Percentiles rank a stretch among this genome's conserved stretches.
phyloP scores from a whole-genome alignment of 2,329 filamentous ascomycete species.

The Penicillium sp. region DNA sequence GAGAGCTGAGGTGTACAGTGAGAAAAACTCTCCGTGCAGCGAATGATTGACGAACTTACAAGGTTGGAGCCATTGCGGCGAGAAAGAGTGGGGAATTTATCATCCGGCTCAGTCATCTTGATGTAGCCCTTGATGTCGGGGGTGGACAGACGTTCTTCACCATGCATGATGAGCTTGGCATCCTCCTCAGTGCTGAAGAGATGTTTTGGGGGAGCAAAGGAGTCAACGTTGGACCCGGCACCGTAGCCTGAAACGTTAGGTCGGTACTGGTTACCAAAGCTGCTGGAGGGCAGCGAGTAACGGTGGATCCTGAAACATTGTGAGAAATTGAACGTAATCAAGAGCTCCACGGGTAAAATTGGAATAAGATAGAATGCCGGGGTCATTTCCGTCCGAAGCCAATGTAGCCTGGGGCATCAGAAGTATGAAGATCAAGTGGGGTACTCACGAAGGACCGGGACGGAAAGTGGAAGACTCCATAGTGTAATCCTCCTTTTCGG shows the following conservation, averaged over 20 bases:
- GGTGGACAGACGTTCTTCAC: conserved; percentile 54
- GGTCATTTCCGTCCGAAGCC: too few relatives aligned
- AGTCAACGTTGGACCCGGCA: conserved; percentile 60
- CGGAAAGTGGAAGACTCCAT: conserved; percentile 63
- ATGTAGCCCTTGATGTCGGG: conserved; percentile 68
- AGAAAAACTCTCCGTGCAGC: conserved; percentile 33
- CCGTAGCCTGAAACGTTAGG: conserved; percentile 30
- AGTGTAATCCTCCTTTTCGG: conserved; percentile 81
- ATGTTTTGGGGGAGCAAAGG: conserved; percentile 81
- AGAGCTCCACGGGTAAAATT: too few relatives aligned
- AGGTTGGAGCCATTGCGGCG: conserved; percentile 53
- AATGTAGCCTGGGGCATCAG: background rate
- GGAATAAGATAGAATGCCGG: too few relatives aligned
- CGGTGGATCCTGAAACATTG: conserved; percentile 64
- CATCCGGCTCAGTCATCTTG: conserved; percentile 70
- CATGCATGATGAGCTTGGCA: conserved; percentile 50
- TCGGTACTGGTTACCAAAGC: conserved; percentile 33
- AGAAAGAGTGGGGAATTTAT: conserved; percentile 73
- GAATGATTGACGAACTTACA: conserved; percentile 43
- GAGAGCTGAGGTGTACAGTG: conserved; percentile 61
- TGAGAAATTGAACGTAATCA: too few relatives aligned
- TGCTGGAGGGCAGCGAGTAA: conserved; percentile 84
- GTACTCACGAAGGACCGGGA: conserved; percentile 73
- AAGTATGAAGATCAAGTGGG: background rate
- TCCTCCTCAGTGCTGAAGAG: conserved; percentile 85